Base-by-base conservation (phyloP, 176 grass and related monocot species). In the Aegilops speltoides region DNA sequence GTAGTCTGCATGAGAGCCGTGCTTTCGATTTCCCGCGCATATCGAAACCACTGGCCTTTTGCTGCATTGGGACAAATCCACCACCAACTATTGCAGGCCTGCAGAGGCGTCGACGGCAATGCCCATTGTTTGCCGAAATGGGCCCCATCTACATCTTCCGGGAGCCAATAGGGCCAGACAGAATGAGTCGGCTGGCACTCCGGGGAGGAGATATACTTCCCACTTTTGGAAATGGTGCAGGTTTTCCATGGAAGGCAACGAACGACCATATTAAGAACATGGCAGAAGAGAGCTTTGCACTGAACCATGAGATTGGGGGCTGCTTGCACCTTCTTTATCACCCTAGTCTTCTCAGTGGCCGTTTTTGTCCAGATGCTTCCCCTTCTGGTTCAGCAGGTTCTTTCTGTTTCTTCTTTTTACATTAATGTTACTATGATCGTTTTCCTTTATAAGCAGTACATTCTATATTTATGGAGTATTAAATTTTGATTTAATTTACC, bases 61-160 rank as follows among this genome's bases (percentile, higher is more conserved):
- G 93, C 71, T 98, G 93, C 80, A 93, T 98, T 71, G 96, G 96
- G 79, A 98, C 96, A 1, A 98, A 98, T 83, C 96, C 96, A 79
- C 96, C 96, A 1, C 96, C 96, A 40, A 98, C 96, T 61, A 98
- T 98, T 84, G 96, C 96, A 23, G 96, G 96, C 61, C 80, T 98
- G 65, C 97, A 96, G 86, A 89, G 92, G 79, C 90, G 93, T 23
- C 70, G 94, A 15, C 84, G 97, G 22, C 97, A 98, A 74, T 96
- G 97, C 59, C 94, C 97, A 10, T 82, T 98, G 45, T 96, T 96
- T 92, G 97, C 97, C 66, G 97, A 98, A 89, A 94, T 98, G 97
- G 97, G 97, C 1, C 93, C 97, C 83, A 77, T 98, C 64, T 98
- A 98, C 86, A 98, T 98, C 61, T 98, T 98, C 78, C 95, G 95